Base-by-base conservation (phyloP, 2,329 filamentous ascomycete genomes). In the Sporothrix dimorphospora region DNA sequence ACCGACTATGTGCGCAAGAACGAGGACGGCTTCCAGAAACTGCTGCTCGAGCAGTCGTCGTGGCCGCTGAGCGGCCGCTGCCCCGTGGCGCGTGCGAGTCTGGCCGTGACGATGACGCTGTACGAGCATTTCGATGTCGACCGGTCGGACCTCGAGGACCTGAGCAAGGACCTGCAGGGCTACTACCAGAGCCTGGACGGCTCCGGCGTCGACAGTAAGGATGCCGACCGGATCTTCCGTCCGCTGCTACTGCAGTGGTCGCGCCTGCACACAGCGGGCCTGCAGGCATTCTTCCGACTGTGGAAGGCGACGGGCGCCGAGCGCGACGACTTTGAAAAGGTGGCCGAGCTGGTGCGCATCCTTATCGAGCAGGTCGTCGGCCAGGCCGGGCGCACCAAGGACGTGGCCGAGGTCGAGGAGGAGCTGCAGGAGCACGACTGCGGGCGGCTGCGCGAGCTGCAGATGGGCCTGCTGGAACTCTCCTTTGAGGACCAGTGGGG, bases 101-200 rank as follows among this genome's bases (percentile, higher is more conserved):
- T 98, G 75, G 91, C 94, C 0, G 90, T 98, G 49, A 98, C 95
- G 1, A 87, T 91, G 76, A 93, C 97, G 49, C 83, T 99, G 3
- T 98, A 96, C 81, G 94, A 98, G 77, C 94, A 98, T 80, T 99
- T 99, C 77, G 94, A 97, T 73, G 92, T 98, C 51, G 94, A 97
- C 76, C 93, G 91, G 79, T 88, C 90, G 3, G 94, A 97, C 69
- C 83, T 92, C 68, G 92, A 95, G 75, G 94, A 97, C 77, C 85
- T 88, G 16, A 92, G 93, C 72, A 70, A 71, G 40, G 75, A 74
- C 40, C 68, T 75, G 57, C 74, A 76, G 80, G 89, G 88, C 27
- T 94, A 94, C 77, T 94, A 94, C 77, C 88, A 94, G 75, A 85
- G 90, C 11, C 81, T 94, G 67, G 94, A 97, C 75, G 90, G 72